Evolutionary conservation across 1,284 basidiomycete genomes (phyloP), one percentile per base, ranked within the genome.

Genomic region (Cutaneotrichosporon sp.): DNA sequence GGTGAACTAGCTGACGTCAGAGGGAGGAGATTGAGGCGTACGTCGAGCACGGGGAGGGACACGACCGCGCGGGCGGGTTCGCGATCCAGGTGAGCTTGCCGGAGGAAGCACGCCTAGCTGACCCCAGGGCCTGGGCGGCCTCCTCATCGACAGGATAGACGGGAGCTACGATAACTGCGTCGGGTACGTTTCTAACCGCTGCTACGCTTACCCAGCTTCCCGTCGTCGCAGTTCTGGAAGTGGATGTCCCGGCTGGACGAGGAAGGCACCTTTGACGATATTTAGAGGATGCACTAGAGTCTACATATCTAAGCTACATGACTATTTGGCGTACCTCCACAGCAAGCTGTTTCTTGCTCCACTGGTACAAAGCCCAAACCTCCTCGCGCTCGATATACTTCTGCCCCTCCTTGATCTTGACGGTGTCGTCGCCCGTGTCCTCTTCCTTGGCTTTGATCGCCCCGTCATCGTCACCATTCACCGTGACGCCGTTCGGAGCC

Each of bases 151-250:
- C 43, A 85, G 86, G 62, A 82, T 97, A 26, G 87, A 96, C 52
- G 93, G 94, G 1, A 90, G 94, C 70, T 96, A 86, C 68, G 82
- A 89, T 67, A 97, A 97, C 65, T 86, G 90, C 5, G 90, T 94
- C 12, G 93, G 93, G 60, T 70, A 37, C 24, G 62, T 54, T 7
- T 7, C 37, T 27, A 12, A 16, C 8, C 9, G 29, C 9, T 14
- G 17, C 20, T n/a, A 33, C 27, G 19, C 32, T 53, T 44, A 32
- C 45, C 4, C 51, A 67, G 67, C 2, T 75, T 75, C 59, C 74
- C 74, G 2, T 65, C 64, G 3, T 59, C 68, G 2, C 61, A 64
- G 17, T 75, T 75, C 62, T 75, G 71, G 72, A 58, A 64, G 26
- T 75, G 74, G 74, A 62, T 75, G 62, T 59, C 61, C 2, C 68